Evolutionary conservation across 179 eudicot genomes (phyloP).

Genomic region (Spinacia oleracea): DNA sequence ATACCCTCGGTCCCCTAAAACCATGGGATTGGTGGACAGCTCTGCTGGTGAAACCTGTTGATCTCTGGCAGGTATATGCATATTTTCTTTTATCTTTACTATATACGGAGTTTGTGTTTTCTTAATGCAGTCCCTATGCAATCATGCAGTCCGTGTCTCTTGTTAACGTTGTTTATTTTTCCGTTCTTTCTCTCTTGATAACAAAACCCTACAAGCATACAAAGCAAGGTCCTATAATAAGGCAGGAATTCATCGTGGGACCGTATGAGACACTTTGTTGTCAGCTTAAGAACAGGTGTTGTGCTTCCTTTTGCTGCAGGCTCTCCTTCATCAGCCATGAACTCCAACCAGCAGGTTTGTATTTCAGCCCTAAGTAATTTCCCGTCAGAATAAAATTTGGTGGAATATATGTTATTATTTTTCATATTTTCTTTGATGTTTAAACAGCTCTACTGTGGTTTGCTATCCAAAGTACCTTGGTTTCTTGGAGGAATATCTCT

Average conservation of each 20-base stretch:
- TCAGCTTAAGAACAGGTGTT: slow-evolving; percentile 60
- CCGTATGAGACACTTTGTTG: slow-evolving; percentile 65
- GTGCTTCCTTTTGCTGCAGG: slow-evolving; percentile 57
- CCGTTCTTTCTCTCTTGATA: neutral
- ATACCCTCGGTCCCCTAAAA: slow-evolving; percentile 96
- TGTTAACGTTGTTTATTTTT: neutral
- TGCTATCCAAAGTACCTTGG: slow-evolving; percentile 71
- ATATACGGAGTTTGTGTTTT: neutral
- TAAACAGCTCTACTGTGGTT: slow-evolving; percentile 45
- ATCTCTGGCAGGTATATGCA: slow-evolving; percentile 87
- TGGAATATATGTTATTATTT: neutral
- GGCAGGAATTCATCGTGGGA: slow-evolving; percentile 63
- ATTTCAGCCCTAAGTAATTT: neutral
- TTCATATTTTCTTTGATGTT: slow-evolving; percentile 22
- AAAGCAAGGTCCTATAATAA: neutral
- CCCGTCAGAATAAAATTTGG: neutral
- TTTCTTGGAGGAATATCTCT: slow-evolving; percentile 73
- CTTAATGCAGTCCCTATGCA: too few species aligned
- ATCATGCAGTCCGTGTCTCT: neutral
- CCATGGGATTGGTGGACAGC: slow-evolving; percentile 99
- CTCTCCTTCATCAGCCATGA: slow-evolving; percentile 56
- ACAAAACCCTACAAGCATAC: neutral
- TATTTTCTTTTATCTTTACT: neutral
- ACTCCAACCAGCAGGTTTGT: slow-evolving; percentile 68
- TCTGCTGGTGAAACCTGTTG: slow-evolving; percentile 97